Base-by-base conservation (phyloP, 2,329 filamentous ascomycete species). In the Colletotrichum kahawae region DNA sequence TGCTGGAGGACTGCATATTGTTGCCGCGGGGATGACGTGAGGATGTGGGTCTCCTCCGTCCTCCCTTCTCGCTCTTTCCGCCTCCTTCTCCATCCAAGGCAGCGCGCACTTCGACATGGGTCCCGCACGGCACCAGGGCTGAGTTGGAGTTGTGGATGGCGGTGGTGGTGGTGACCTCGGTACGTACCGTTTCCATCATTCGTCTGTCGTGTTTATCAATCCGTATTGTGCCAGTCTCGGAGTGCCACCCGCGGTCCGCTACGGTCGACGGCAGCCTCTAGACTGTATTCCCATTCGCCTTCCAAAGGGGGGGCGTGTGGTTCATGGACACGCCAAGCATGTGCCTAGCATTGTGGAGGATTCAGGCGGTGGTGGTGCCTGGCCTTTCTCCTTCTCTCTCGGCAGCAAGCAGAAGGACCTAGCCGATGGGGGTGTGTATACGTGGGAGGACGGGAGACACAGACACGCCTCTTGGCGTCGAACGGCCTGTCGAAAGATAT, bases 1-100 rank as follows among this genome's bases (percentile, higher is more conserved):
- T 18, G 18, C 31, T 33, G 34, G 16, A 64, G 67, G 21, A 54
- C 57, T 56, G 67, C 67, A 63, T 70, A 51, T 63, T 63, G 63
- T 68, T 73, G 60, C 57, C 73, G 48, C 36, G 48, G 69, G 63
- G 73, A 68, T 73, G 73, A 75, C 70, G 73, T 73, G 69, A 71
- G 70, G 34, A 51, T 59, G 73, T 65, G 73, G 73, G 27, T 48
- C 36, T 27, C 18, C 67, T 70, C 67, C 60, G 38, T 62, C 57
- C 29, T 36, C n/a, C 57, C 31, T 34, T 48, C 43, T 72, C 43
- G 29, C 38, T 48, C 63, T 71, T 63, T 36, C 63, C 34, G 56
- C 64, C 64, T 72, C 64, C 63, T 36, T 60, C 67, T 60, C 36
- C 24, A 48, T 16, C n/a, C 24, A 57, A n/a, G 36, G 69, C 36